A percentile compares a stretch with the other conserved stretches of the same genome.
Conservation (phyloP, 306 rosid genomes). For the Castanea sativa region DNA sequence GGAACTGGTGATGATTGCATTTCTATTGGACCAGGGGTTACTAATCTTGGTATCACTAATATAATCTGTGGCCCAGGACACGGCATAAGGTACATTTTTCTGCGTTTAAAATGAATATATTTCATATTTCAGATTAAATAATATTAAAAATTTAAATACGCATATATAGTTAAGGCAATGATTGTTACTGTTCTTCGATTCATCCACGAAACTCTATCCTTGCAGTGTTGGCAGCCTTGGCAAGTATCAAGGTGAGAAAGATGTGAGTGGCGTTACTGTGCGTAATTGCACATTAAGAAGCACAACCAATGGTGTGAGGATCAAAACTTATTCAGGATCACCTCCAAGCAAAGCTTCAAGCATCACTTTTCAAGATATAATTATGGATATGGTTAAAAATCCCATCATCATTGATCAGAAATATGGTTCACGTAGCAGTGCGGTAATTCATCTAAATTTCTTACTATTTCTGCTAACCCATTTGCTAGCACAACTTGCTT, state of each 20-base stretch:
- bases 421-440: not conserved
- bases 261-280: not conserved
- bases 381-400: not conserved
- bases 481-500: not conserved
- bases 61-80: constrained; percentile 79
- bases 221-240: constrained; percentile 29
- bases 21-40: constrained; percentile 47
- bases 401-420: constrained; percentile 5
- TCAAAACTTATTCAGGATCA: not conserved
- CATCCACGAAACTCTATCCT: too few relatives aligned
- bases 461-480: not conserved
- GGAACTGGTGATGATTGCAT: constrained; percentile 81
- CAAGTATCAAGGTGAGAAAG: not conserved
- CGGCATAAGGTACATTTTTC: constrained; percentile 44
- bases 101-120: not conserved
- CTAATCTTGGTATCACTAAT: constrained; percentile 21
- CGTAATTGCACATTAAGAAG: not conserved
- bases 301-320: constrained; percentile 5
- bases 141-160: too few relatives aligned
- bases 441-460: not conserved
- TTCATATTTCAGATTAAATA: not conserved
- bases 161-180: too few relatives aligned
- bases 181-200: too few relatives aligned
- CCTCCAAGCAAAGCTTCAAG: not conserved
- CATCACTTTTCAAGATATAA: not conserved